Evolutionary conservation across 1,284 basidiomycete species (phyloP).

Genomic region (Abortiporus biennis): DNA sequence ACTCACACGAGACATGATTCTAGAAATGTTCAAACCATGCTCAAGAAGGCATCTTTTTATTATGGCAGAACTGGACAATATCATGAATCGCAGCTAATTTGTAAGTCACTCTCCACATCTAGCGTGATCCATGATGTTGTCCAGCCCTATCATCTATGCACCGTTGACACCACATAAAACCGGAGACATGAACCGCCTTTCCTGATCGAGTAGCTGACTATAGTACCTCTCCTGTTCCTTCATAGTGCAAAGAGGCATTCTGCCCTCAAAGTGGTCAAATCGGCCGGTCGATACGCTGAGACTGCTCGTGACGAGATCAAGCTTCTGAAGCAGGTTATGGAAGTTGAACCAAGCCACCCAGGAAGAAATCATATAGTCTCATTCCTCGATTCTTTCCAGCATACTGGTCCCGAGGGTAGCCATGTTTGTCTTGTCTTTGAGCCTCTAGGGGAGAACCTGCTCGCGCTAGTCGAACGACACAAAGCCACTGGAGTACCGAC

Average conservation of each 20-base stretch:
- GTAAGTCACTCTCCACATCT: too few relatives aligned
- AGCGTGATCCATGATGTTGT: too few relatives aligned
- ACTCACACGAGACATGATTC: too few relatives aligned
- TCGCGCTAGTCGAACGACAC: conserved; percentile 81
- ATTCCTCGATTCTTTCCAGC: conserved; percentile 80
- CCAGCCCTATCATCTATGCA: too few relatives aligned
- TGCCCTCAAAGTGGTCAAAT: conserved; percentile 90
- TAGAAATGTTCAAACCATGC: too few relatives aligned
- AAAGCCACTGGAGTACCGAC: conserved; percentile 82
- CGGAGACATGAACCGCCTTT: too few relatives aligned
- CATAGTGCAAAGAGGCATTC: conserved; percentile 67
- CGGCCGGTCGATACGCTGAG: conserved; percentile 79
- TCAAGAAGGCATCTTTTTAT: too few relatives aligned
- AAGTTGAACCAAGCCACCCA: conserved; percentile 63
- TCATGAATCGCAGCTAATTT: too few relatives aligned
- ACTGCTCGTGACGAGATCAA: conserved; percentile 91
- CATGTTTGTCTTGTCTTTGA: conserved; percentile 93
- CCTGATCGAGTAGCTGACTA: too few relatives aligned
- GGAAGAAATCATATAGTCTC: conserved; percentile 74
- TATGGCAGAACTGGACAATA: too few relatives aligned
- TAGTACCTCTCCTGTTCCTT: background rate
- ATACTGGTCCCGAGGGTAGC: conserved; percentile 44
- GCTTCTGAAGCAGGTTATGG: conserved; percentile 71
- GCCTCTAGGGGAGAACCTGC: conserved; percentile 84
- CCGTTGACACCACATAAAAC: too few relatives aligned